Base-by-base conservation (phyloP, 768 basidiomycete genomes). In the Boletus rex-veris region DNA sequence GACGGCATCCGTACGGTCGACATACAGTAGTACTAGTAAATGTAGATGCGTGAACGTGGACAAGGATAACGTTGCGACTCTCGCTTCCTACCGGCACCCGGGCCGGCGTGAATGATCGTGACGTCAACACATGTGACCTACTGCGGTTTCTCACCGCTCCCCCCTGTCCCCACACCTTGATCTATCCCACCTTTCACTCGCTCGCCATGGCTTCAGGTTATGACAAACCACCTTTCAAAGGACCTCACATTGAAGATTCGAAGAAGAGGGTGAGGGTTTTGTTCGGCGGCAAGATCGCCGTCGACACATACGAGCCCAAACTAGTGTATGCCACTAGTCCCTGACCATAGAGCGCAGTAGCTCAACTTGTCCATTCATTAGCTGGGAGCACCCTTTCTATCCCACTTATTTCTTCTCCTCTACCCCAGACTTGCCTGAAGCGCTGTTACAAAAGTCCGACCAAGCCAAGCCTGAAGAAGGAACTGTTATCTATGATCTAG, bases 301-400 rank as follows among this genome's bases (percentile, higher is more conserved):
- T 85, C 42, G 84, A 86, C 59, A 81, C 80, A 1, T 70, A 53
- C n/a, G 71, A 78, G 10, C 75, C 84, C 16, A 84, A 80, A 59
- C 73, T 84, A 19, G 82, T 85, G 85, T 86, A 64, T 58, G 82
- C 68, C 15, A 19, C 7, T 14, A 44, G 18, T 52, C 51, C 53
- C 44, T 58, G n/a, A 52, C 19, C 26, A 28, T 33, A 4, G 26
- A 30, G 11, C 11, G 14, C 11, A 16, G 9, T 3, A 15, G 43
- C 47, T 12, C 48, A 62, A 48, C 35, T 15, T 3, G 7, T 33
- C 28, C 10, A 26, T 31, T 36, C 39, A 5, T n/a, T 43, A 83
- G 85, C 18, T 86, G 84, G 85, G 74, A 83, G 47, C 72, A 76
- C 39, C 70, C 71, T 18, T 73, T 68, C 56, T 85, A 80, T 64